Evolutionary conservation across 2,329 filamentous ascomycete genomes (phyloP).

Genomic region (Leptographium radiaticola): DNA sequence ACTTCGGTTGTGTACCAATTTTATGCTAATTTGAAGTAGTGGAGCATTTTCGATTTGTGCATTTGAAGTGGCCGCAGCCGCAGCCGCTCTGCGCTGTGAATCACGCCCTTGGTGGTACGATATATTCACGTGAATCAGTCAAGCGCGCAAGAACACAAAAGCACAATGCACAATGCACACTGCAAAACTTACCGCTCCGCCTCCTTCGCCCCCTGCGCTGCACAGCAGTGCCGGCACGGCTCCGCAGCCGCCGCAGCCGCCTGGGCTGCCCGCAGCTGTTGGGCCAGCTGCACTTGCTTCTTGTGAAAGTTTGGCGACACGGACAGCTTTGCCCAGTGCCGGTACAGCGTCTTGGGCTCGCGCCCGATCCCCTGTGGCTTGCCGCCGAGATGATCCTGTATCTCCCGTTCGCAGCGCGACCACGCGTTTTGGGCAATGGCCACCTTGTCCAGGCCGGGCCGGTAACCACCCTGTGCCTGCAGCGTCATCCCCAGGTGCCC

Average conservation of each 20-base stretch:
- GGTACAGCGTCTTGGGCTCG: background rate
- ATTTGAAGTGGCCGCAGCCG: too few species aligned
- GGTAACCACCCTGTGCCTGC: too few species aligned
- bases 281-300: background rate
- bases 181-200: too few species aligned
- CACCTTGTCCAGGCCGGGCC: background rate
- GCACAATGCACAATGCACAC: too few species aligned
- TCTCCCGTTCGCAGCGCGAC: background rate
- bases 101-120: too few species aligned
- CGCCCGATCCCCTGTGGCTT: background rate
- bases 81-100: too few species aligned
- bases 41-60: too few species aligned
- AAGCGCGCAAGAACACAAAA: too few species aligned
- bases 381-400: background rate
- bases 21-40: too few species aligned
- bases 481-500: background rate
- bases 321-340: background rate
- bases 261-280: slow-evolving; percentile 5
- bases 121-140: too few species aligned
- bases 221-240: background rate
- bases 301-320: background rate
- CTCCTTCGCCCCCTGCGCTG: too few species aligned
- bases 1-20: too few species aligned
- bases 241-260: background rate
- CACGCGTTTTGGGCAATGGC: background rate